phyloP scores from a whole-genome alignment of 1,139 yeast species.

The Scheffersomyces titani region DNA sequence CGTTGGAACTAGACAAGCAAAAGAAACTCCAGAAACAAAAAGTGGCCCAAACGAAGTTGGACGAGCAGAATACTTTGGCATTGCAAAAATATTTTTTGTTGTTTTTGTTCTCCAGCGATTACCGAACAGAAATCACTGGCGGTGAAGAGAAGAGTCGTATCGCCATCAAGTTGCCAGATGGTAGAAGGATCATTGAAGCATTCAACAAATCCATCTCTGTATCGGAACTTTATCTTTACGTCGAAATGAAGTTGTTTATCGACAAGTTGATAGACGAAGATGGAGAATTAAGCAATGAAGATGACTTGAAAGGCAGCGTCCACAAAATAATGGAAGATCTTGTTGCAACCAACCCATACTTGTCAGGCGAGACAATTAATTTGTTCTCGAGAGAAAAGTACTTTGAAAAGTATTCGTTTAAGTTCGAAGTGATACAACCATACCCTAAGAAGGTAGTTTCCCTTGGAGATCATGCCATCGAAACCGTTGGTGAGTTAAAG shows the following conservation, averaged over 20 bases:
- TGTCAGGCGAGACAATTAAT: neutral
- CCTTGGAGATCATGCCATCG: slow-evolving; percentile 16
- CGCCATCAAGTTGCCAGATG: slow-evolving; percentile 51
- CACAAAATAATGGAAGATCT: neutral
- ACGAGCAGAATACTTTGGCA: neutral
- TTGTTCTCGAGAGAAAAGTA: slow-evolving; percentile 18
- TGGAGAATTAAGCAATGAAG: slow-evolving; percentile 6
- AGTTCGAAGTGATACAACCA: slow-evolving; percentile 46
- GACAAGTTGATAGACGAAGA: slow-evolving; percentile 9
- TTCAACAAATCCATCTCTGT: slow-evolving; percentile 51
- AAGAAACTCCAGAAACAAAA: slow-evolving; percentile 35
- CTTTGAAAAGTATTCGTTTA: slow-evolving; percentile 25
- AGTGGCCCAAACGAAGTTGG: slow-evolving; percentile 6
- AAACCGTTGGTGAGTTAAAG: slow-evolving; percentile 28
- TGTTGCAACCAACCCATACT: neutral
- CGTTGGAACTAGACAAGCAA: slow-evolving; percentile 45
- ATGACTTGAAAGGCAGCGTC: slow-evolving; percentile 7
- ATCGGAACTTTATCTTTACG: slow-evolving; percentile 64
- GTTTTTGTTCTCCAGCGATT: slow-evolving; percentile 2
- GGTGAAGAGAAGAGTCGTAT: slow-evolving; percentile 19
- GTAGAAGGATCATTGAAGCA: slow-evolving; percentile 60
- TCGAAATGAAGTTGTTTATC: slow-evolving; percentile 48
- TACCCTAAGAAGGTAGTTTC: slow-evolving; percentile 40
- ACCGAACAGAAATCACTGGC: slow-evolving; percentile 3
- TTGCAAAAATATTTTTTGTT: slow-evolving; percentile 1